phyloP scores from a whole-genome alignment of 148 eudicot genomes.

The Spergularia bocconei region DNA sequence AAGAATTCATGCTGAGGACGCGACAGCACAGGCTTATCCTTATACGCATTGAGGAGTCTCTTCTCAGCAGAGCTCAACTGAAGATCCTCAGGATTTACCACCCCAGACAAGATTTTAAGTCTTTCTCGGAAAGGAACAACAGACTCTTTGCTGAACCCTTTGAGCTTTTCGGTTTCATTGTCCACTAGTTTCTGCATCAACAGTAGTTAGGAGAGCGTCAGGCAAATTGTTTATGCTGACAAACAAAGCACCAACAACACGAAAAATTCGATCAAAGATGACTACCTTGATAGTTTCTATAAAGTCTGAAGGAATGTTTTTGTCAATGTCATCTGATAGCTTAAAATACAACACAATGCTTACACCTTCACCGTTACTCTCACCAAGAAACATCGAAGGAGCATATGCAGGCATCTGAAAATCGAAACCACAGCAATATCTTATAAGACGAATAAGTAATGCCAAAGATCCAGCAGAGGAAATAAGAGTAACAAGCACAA shows the following conservation, averaged over 20 bases:
- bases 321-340: conserved; percentile 57
- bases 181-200: conserved; percentile 51
- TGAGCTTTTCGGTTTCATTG: conserved; percentile 61
- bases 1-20: conserved; percentile 91
- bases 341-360: conserved; percentile 80
- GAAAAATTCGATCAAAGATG: not conserved
- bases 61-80: conserved; percentile 68
- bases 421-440: not conserved
- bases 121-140: conserved; percentile 74
- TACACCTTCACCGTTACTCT: conserved; percentile 70
- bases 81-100: conserved; percentile 86
- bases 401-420: conserved; percentile 79
- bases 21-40: conserved; percentile 85
- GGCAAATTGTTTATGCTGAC: not conserved
- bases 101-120: conserved; percentile 69
- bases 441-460: not conserved
- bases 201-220: not conserved
- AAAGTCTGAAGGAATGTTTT: conserved; percentile 49
- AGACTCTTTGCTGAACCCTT: conserved; percentile 56
- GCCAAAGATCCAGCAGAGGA: not conserved
- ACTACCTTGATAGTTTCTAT: conserved; percentile 71
- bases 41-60: conserved; percentile 78
- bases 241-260: not conserved
- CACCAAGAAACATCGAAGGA: conserved; percentile 65
- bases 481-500: not conserved